Evolutionary conservation across 2,329 filamentous ascomycete species (phyloP).

Genomic region (Colletotrichum magnum): DNA sequence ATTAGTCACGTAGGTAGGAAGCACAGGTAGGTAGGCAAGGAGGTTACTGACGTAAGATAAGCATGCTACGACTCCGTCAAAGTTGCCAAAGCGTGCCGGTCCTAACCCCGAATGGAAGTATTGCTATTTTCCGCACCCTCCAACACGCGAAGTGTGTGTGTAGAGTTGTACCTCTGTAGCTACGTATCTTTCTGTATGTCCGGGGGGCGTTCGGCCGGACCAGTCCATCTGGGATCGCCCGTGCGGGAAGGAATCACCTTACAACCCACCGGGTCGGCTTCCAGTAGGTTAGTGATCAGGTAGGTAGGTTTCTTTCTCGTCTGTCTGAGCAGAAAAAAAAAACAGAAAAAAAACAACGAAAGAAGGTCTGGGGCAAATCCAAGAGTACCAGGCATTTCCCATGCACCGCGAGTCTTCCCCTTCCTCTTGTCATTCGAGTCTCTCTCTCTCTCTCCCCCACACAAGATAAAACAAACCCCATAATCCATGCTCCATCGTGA

Average conservation of each 20-base stretch:
- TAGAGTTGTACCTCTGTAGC: neutral
- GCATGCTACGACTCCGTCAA: too few species aligned
- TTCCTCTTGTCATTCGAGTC: neutral
- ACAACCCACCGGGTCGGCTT: neutral
- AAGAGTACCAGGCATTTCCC: constrained; percentile 2
- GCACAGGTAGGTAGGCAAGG: too few species aligned
- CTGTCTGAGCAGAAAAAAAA: neutral
- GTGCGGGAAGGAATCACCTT: constrained; percentile 23
- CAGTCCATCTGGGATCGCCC: constrained; percentile 25
- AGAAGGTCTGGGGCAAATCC: constrained; percentile 28
- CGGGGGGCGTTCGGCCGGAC: neutral
- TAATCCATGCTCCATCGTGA: neutral
- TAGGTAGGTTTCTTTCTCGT: neutral
- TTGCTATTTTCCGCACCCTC: too few species aligned
- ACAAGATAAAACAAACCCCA: too few species aligned
- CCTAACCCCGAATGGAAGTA: too few species aligned
- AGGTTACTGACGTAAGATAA: too few species aligned
- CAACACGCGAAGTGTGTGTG: too few species aligned
- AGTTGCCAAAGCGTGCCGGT: too few species aligned
- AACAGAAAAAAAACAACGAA: neutral
- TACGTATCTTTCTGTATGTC: constrained; percentile 26
- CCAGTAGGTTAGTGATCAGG: too few species aligned
- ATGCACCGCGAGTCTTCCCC: neutral
- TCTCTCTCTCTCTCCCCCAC: neutral
- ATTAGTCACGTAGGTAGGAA: too few species aligned